Percentiles rank a stretch among this genome's conserved stretches.
These are phyloP conservation scores for Aegilops speltoides DNA, from an alignment of 176 grass and related monocot species.

Conservation along the genomic window DNA sequence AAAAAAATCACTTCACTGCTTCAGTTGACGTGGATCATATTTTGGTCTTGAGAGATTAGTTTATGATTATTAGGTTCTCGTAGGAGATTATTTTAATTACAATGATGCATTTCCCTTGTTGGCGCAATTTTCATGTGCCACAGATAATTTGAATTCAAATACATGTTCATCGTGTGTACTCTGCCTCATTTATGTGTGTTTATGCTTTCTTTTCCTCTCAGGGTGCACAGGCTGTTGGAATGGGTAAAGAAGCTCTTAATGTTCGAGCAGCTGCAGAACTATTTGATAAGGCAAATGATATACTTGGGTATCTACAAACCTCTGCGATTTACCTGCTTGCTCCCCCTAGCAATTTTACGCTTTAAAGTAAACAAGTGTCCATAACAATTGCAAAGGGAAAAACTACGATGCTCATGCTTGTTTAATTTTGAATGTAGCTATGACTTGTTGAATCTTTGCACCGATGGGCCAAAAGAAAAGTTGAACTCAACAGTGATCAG, in stretches of 20 bases:
- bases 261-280: constrained; percentile 71
- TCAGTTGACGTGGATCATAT: constrained; percentile 9
- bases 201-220: constrained; percentile 34
- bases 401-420: not conserved
- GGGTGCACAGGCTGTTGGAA: constrained; percentile 94
- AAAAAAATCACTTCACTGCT: not conserved
- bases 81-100: not conserved
- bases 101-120: not conserved
- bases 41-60: not conserved
- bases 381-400: not conserved
- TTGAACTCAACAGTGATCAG: constrained; percentile 95
- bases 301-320: constrained; percentile 64
- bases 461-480: constrained; percentile 92
- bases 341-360: not conserved
- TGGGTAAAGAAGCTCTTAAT: constrained; percentile 78
- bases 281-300: constrained; percentile 82
- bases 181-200: not conserved
- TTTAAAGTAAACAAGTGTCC: not conserved
- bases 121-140: no score
- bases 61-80: not conserved
- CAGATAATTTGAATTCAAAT: not conserved
- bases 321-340: not conserved
- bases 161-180: not conserved
- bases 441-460: constrained; percentile 86
- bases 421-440: constrained; percentile 49